These are phyloP conservation scores for Hypoxylon sp. DNA, from an alignment of 2,329 filamentous ascomycete genomes.

Conservation along the genomic window DNA sequence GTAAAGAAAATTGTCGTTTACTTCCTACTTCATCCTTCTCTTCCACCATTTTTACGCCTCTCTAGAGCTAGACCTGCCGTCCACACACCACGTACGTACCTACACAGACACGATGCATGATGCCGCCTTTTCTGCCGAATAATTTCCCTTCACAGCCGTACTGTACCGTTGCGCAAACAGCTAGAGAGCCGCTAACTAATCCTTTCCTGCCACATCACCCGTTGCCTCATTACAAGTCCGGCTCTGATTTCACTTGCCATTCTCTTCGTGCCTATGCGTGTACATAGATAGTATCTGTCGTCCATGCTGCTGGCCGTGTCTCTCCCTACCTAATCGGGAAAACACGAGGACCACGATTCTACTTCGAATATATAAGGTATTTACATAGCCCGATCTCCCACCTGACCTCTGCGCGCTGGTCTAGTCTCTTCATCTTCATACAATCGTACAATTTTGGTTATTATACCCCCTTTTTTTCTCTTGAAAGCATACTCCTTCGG, in stretches of 20 bases:
- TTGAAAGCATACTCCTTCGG: conserved; percentile 8
- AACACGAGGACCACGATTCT: conserved; percentile 37
- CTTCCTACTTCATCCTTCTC: conserved; percentile 41
- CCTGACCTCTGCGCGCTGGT: conserved; percentile 22
- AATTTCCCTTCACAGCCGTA: conserved; percentile 54
- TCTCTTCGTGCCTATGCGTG: conserved; percentile 33
- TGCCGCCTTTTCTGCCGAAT: conserved; percentile 53
- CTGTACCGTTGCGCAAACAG: conserved; percentile 54
- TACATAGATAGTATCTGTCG: conserved; percentile 42
- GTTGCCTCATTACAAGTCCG: conserved; percentile 43
- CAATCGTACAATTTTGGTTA: conserved; percentile 17
- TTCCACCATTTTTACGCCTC: conserved; percentile 29
- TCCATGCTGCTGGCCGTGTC: conserved; percentile 43
- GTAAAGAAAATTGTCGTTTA: conserved; percentile 37
- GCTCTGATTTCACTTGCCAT: conserved; percentile 39
- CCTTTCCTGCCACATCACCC: conserved; percentile 53
- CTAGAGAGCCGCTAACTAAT: conserved; percentile 50
- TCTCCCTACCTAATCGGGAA: conserved; percentile 45
- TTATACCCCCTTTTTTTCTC: conserved; percentile 11
- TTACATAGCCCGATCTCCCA: conserved; percentile 35
- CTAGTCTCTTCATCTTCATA: conserved; percentile 31
- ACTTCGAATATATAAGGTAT: conserved; percentile 42
- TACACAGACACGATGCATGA: conserved; percentile 54
- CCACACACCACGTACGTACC: conserved; percentile 43
- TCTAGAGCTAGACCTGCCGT: conserved; percentile 36